Evolutionary conservation across 2,329 filamentous ascomycete genomes (phyloP).

Genomic region (Trichoderma arundinaceum): DNA sequence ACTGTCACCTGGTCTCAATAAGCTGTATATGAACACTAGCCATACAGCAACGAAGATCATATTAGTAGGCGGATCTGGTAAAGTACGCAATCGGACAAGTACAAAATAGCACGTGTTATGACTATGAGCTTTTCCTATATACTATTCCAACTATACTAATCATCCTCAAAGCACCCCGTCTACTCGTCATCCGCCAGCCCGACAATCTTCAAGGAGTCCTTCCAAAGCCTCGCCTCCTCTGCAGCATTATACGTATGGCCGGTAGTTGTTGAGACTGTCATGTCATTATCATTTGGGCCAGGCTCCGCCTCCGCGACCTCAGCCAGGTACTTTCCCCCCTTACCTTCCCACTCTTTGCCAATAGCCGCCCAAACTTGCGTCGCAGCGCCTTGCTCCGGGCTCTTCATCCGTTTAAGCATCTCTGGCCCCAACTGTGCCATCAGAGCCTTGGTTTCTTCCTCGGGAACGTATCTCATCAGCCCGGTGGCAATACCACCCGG

Average conservation of each 20-base stretch:
- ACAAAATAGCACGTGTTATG: too few species aligned
- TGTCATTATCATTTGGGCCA: slow-evolving; percentile 18
- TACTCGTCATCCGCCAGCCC: slow-evolving; percentile 20
- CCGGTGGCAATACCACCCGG: slow-evolving; percentile 49
- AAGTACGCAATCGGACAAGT: too few species aligned
- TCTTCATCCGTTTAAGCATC: slow-evolving; percentile 6
- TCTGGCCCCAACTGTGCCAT: not conserved
- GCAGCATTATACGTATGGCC: slow-evolving; percentile 46
- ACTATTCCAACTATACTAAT: not conserved
- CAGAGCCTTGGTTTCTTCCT: slow-evolving; percentile 16
- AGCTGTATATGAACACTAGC: too few species aligned
- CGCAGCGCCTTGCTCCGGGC: slow-evolving; percentile 52
- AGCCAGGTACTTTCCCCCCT: slow-evolving; percentile 54
- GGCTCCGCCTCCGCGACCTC: slow-evolving; percentile 46
- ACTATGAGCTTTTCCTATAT: not conserved
- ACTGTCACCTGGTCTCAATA: too few species aligned
- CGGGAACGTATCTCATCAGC: slow-evolving; percentile 11
- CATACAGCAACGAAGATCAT: too few species aligned
- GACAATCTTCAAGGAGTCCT: slow-evolving; percentile 32
- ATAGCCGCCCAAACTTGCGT: slow-evolving; percentile 54
- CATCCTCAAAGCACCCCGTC: not conserved
- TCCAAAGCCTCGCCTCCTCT: slow-evolving; percentile 50
- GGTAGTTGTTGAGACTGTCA: slow-evolving; percentile 33
- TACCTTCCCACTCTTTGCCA: slow-evolving; percentile 49
- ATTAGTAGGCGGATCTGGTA: too few species aligned